Evolutionary conservation across 2,329 filamentous ascomycete genomes (phyloP).

Genomic region (Colletotrichum orchidophilum): DNA sequence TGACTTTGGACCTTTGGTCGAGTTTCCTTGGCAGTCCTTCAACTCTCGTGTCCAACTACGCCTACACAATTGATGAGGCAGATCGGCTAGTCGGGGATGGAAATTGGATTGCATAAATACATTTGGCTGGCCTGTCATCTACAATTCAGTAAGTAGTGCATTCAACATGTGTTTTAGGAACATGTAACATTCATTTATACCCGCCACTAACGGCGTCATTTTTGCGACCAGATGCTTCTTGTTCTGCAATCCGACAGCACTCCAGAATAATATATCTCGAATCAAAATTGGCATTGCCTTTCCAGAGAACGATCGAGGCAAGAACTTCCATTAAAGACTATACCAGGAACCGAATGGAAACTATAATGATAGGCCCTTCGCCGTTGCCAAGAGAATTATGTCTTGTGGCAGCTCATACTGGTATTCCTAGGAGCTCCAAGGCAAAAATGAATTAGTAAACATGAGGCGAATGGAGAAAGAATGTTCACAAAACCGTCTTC

Average conservation of each 20-base stretch:
- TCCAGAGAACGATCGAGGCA: neutral
- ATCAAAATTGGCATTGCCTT: neutral
- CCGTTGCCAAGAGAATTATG: neutral
- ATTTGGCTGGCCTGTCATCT: conserved; percentile 20
- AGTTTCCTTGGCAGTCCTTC: neutral
- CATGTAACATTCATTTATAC: too few species aligned
- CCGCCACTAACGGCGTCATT: too few species aligned
- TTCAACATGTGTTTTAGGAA: neutral
- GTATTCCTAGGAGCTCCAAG: neutral
- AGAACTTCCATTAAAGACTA: neutral
- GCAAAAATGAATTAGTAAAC: too few species aligned
- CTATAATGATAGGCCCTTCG: conserved; percentile 4
- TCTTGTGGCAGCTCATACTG: neutral
- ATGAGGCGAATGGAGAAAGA: neutral
- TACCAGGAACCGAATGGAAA: neutral
- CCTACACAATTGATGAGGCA: conserved; percentile 26
- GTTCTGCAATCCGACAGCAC: neutral
- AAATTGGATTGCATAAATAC: conserved; percentile 24
- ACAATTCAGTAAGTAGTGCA: conserved; percentile 15
- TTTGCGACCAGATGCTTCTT: too few species aligned
- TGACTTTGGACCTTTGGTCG: conserved; percentile 15
- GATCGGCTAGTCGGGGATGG: neutral
- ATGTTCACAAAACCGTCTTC: neutral
- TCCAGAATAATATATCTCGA: neutral
- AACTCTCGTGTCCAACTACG: conserved; percentile 5